Conservation (phyloP, 371 early-diverging fungal species). For the Mucor irregularis region DNA sequence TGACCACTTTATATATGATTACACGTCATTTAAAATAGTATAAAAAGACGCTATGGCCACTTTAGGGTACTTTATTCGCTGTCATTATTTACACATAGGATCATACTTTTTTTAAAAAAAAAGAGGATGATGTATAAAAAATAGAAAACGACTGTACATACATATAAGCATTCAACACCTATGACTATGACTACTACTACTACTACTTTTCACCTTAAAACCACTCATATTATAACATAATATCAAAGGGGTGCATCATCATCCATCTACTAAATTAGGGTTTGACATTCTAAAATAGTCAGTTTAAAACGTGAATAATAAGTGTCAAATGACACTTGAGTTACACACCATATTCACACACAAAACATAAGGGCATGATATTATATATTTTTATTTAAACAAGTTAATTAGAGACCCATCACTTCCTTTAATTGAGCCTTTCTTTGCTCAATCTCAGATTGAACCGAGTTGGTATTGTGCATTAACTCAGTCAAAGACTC, state of each 20-base stretch:
- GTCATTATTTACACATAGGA: not conserved
- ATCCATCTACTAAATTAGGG: slow-evolving; percentile 1
- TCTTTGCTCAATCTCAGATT: slow-evolving; percentile 41
- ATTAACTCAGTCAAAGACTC: slow-evolving; percentile 35
- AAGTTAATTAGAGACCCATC: slow-evolving; percentile 37
- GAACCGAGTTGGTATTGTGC: slow-evolving; percentile 20
- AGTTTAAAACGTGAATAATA: slow-evolving; percentile 11
- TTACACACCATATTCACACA: slow-evolving; percentile 4
- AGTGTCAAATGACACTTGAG: slow-evolving; percentile 10
- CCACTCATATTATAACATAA: not conserved
- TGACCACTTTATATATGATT: slow-evolving; percentile 1
- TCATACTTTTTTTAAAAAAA: not conserved
- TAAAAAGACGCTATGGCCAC: slow-evolving; percentile 17
- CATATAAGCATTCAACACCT: too few species aligned
- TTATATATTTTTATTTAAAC: not conserved
- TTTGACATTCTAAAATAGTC: slow-evolving; percentile 12
- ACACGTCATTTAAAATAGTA: slow-evolving; percentile 7
- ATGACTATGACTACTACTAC: too few species aligned
- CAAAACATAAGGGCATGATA: not conserved
- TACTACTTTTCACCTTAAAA: not conserved
- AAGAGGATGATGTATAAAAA: too few species aligned
- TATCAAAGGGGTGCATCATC: not conserved
- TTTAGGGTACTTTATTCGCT: not conserved
- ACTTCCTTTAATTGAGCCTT: slow-evolving; percentile 41
- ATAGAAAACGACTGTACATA: too few species aligned